Base-by-base conservation (phyloP, 345 rosid species). In the Eucalyptus cloeziana region DNA sequence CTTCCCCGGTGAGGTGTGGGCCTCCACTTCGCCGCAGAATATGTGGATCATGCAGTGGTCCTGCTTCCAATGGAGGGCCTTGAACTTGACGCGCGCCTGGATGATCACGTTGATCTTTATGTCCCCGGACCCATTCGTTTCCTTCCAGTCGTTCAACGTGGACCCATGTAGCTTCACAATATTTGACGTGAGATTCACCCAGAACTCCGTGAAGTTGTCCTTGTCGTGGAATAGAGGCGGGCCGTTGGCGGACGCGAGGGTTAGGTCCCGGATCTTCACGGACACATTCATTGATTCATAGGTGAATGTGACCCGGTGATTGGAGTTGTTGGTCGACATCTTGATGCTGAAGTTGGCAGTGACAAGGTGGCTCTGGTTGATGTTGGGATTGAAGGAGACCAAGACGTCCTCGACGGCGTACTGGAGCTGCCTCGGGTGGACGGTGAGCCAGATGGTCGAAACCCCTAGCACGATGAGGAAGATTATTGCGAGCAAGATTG, bases 1-100 rank as follows among this genome's bases (percentile, higher is more conserved):
- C 40, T 31, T 51, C 54, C 4, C 8, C 37, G 1, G 15, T 21
- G 5, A 10, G 62, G 4, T 27, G 50, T 19, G 62, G 54, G 62
- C 87, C 24, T 9, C 43, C 58, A 50, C 54, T 3, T 30, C 87
- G 33, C 25, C 58, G 62, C 87, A 86, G 54, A 50, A 50, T 50
- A 86, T n/a, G 45, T 22, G 2, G 58, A 86, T 49, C 87, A 4
- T 5, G 43, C 87, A 49, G 40, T 17, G 87, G 25, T 86, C 87
- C 37, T 19, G 37, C 87, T 49, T 86, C 87, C 87, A 86, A 54
- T 86, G 87, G 45, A 33, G 45, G 58, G 60, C 62, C 87, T n/a
- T 31, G 56, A 86, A 47, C 58, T 40, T n/a, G 13, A 54, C 87
- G 14, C 54, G 33, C 8, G 37, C 54, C 14, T 19, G 3, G 25